Evolutionary conservation across 2,329 filamentous ascomycete genomes (phyloP).

Genomic region (Phialocephala subalpina): DNA sequence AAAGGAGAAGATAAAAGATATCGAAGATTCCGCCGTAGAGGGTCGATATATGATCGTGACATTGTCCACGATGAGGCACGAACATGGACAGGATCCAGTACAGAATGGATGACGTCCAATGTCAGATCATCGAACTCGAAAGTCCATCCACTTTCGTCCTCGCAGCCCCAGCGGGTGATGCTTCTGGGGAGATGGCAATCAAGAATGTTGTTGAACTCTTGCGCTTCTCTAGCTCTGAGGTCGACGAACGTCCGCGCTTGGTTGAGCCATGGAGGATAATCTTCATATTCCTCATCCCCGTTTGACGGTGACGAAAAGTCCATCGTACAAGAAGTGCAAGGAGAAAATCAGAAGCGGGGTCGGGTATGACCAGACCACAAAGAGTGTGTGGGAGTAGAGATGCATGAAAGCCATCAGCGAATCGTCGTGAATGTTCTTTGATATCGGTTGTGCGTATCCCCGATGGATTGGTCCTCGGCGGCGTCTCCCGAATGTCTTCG

Average conservation of each 20-base stretch:
- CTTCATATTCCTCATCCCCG: constrained; percentile 9
- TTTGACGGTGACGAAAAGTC: background rate
- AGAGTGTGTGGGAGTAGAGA: too few species aligned
- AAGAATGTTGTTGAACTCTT: constrained; percentile 23
- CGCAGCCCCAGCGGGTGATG: constrained; percentile 21
- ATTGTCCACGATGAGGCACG: constrained; percentile 9
- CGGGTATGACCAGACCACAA: too few species aligned
- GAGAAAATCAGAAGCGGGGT: background rate
- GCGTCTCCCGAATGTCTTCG: background rate
- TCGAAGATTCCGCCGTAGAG: constrained; percentile 16
- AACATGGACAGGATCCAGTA: background rate
- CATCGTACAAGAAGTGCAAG: background rate
- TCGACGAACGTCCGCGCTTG: constrained; percentile 20
- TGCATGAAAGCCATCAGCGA: background rate
- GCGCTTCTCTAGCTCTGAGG: constrained; percentile 18
- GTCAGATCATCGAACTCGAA: constrained; percentile 25
- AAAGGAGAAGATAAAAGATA: background rate
- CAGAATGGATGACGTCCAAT: constrained; percentile 14
- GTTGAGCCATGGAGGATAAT: constrained; percentile 13
- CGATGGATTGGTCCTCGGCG: background rate
- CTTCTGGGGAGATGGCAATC: constrained; percentile 4
- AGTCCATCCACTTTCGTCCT: constrained; percentile 18
- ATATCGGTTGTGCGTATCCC: background rate
- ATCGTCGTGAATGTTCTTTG: background rate
- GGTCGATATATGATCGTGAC: constrained; percentile 19